A percentile compares a stretch with the other conserved stretches of the same genome.
These are phyloP conservation scores for Candida tibetensis DNA, from an alignment of 805 yeast genomes.

Conservation along the genomic window DNA sequence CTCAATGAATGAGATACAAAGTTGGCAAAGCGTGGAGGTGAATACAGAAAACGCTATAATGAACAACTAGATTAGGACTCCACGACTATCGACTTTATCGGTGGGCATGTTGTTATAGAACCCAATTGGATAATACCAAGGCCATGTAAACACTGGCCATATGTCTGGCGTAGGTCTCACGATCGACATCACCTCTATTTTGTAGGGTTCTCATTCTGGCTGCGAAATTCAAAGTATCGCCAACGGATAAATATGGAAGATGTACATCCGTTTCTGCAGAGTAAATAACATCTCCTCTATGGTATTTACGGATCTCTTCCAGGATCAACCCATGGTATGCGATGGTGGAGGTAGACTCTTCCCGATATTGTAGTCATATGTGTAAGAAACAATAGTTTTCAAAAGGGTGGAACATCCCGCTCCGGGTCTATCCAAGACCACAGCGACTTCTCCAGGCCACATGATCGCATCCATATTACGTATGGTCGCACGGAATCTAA, in stretches of 20 bases:
- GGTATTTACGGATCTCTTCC: slow-evolving; percentile 14
- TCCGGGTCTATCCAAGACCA: slow-evolving; percentile 39
- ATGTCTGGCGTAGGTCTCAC: slow-evolving; percentile 22
- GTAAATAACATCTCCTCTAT: slow-evolving; percentile 30
- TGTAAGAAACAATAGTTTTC: slow-evolving; percentile 33
- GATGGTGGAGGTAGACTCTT: slow-evolving; percentile 8
- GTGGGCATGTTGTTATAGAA: slow-evolving; percentile 46
- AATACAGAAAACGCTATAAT: slow-evolving; percentile 47
- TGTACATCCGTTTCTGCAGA: slow-evolving; percentile 53
- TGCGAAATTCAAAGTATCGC: slow-evolving; percentile 52
- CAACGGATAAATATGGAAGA: slow-evolving; percentile 54
- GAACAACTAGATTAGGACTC: slow-evolving; percentile 53
- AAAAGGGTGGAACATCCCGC: slow-evolving; percentile 38
- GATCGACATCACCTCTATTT: slow-evolving; percentile 45
- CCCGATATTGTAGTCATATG: slow-evolving; percentile 29
- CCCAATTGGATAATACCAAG: slow-evolving; percentile 29
- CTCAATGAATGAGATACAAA: slow-evolving; percentile 58
- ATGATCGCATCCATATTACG: slow-evolving; percentile 46
- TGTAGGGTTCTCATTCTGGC: slow-evolving; percentile 52
- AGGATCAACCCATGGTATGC: slow-evolving; percentile 12
- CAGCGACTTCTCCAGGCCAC: slow-evolving; percentile 36
- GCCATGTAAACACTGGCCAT: slow-evolving; percentile 19
- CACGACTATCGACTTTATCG: slow-evolving; percentile 51
- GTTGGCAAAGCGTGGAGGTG: slow-evolving; percentile 56
- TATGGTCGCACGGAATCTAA: slow-evolving; percentile 54